Base-by-base conservation (phyloP, 2,329 filamentous ascomycete species). In the Ascosphaera pollenicola region DNA sequence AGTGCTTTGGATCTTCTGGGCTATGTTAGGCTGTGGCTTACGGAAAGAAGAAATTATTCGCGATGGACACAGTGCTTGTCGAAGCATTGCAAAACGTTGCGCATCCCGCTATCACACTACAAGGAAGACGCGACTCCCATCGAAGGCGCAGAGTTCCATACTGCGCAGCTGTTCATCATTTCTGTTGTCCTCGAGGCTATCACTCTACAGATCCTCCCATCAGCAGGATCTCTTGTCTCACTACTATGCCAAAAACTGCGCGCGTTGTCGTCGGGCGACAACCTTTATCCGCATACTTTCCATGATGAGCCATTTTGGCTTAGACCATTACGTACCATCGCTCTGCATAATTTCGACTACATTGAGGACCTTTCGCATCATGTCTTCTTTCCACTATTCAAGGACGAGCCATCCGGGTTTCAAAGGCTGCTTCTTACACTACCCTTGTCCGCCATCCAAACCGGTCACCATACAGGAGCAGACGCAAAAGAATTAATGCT, bases 401-500 rank as follows among this genome's bases (percentile, higher is more conserved):
- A 44, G 24, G 42, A 48, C 32, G 53, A 58, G 17, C 45, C 51
- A 6, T 41, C 38, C 28, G 56, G 55, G 3, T 61, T 61, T 40
- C 44, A 47, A 8, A 34, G 31, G 3, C 75, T 81, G 43, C 54
- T 82, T n/a, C 56, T 65, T 36, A 58, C 62, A 16, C 60, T 78
- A 41, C 74, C 66, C n/a, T 57, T 63, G 11, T 52, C 65, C 4
- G 61, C 61, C 39, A 55, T 63, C n/a, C 53, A 66, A 10, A 62
- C 55, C 40, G 63, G 57, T 43, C 61, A 62, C 32, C 57, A 57
- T 35, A 59, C 52, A 26, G 55, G 60, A 39, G 61, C 64, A 16
- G 54, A 70, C 18, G 63, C 71, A 39, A 56, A 63, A 11, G 64
- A 70, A 39, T 66, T 70, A 0, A 60, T 74, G 35, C 55, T 82